phyloP scores from a whole-genome alignment of 257 asterid genomes.

The Leptodermis oblonga region DNA sequence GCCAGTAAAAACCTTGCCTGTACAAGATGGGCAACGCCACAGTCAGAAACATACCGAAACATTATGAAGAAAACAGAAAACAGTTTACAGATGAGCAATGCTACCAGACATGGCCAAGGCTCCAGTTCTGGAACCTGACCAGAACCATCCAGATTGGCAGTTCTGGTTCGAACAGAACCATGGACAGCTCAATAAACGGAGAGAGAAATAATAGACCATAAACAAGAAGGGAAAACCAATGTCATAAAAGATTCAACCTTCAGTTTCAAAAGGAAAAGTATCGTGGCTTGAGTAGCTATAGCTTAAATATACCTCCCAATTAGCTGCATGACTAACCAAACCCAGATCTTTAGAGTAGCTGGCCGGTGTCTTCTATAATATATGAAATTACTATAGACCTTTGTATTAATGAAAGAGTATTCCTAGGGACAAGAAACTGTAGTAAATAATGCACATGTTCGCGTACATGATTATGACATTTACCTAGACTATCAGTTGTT shows the following conservation, averaged over 20 bases:
- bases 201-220: background rate
- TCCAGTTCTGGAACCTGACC: too few species aligned
- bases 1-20: slow-evolving; percentile 98
- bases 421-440: too few species aligned
- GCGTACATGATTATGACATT: background rate
- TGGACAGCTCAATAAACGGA: background rate
- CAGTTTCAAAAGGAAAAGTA: background rate
- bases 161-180: background rate
- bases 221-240: background rate
- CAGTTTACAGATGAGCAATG: too few species aligned
- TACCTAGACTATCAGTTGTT: background rate
- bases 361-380: background rate
- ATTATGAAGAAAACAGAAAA: background rate
- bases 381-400: background rate
- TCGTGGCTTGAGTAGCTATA: background rate
- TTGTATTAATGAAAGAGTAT: too few species aligned
- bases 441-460: background rate
- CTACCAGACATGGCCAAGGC: background rate
- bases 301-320: background rate
- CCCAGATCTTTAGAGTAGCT: background rate
- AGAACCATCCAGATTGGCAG: background rate
- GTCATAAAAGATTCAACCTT: background rate
- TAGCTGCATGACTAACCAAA: background rate
- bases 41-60: background rate
- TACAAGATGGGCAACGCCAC: slow-evolving; percentile 18